A percentile compares a stretch with the other conserved stretches of the same genome.
These are phyloP conservation scores for Wolfiporia cocos DNA, from an alignment of 1,284 basidiomycete genomes.

Conservation along the genomic window DNA sequence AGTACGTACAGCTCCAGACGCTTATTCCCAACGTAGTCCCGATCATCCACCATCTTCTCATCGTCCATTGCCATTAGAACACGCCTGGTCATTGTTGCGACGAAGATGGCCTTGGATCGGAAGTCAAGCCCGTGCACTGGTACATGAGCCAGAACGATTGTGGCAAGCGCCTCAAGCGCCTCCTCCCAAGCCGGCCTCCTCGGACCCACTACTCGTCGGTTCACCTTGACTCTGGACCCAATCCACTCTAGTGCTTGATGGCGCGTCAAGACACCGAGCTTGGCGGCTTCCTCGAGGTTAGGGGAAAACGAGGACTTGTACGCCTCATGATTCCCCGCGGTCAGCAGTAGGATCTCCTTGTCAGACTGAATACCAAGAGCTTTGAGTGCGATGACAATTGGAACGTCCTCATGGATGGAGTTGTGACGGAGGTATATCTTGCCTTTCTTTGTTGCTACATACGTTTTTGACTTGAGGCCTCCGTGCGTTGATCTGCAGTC, in stretches of 20 bases:
- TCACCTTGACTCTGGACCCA: slow-evolving; percentile 87
- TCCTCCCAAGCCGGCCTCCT: slow-evolving; percentile 90
- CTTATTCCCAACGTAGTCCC: slow-evolving; percentile 99
- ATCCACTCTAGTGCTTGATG: slow-evolving; percentile 97
- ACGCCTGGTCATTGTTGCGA: slow-evolving; percentile 95
- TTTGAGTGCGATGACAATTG: slow-evolving; percentile 94
- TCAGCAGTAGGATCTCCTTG: slow-evolving; percentile 95
- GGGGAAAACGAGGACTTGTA: slow-evolving; percentile 89
- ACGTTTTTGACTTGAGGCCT: slow-evolving; percentile 98
- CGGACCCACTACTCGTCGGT: slow-evolving; percentile 73
- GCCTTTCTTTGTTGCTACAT: slow-evolving; percentile 92
- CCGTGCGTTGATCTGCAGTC: slow-evolving; percentile 83
- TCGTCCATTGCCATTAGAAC: slow-evolving; percentile 97
- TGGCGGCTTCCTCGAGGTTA: slow-evolving; percentile 92
- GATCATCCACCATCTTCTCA: slow-evolving; percentile 95
- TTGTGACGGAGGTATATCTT: slow-evolving; percentile 98
- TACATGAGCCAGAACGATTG: slow-evolving; percentile 96
- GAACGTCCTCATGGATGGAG: slow-evolving; percentile 95
- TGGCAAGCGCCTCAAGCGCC: slow-evolving; percentile 92
- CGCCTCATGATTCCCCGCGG: slow-evolving; percentile 88
- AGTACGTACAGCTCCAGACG: slow-evolving; percentile 86
- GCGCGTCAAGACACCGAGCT: slow-evolving; percentile 86
- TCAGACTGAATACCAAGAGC: slow-evolving; percentile 96
- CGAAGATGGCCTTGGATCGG: slow-evolving; percentile 93
- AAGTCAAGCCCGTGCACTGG: slow-evolving; percentile 91